Evolutionary conservation across 495 filamentous ascomycete species (phyloP).

Genomic region (Umbilicaria muhlenbergii): DNA sequence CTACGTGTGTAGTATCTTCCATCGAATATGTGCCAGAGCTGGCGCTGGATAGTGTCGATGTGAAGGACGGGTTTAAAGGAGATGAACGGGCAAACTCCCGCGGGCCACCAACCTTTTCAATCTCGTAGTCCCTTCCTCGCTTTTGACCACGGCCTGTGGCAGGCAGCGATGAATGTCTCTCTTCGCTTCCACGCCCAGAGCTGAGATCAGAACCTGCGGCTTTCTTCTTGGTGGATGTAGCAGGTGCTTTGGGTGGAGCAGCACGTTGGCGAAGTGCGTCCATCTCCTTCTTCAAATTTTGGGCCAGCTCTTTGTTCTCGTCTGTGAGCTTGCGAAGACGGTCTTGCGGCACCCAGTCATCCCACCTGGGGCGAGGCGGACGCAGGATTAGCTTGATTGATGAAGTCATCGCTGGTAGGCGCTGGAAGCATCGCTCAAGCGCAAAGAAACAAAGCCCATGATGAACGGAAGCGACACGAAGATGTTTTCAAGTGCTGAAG

Average conservation of each 20-base stretch:
- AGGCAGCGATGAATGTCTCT: slow-evolving; percentile 53
- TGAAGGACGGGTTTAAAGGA: no score
- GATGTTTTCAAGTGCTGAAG: no score
- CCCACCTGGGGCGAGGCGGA: slow-evolving; percentile 46
- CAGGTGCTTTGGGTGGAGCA: slow-evolving; percentile 22
- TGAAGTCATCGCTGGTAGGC: not conserved
- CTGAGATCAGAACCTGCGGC: slow-evolving; percentile 56
- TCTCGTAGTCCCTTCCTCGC: slow-evolving; percentile 62
- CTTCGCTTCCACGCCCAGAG: slow-evolving; percentile 75
- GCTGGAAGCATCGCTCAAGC: not conserved
- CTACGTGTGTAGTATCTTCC: no score
- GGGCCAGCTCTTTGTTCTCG: slow-evolving; percentile 80
- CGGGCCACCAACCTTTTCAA: slow-evolving; percentile 57
- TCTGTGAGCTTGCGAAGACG: slow-evolving; percentile 87
- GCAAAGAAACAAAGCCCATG: no score
- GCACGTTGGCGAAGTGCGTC: slow-evolving; percentile 25
- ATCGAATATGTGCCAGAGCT: no score
- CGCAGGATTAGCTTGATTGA: not conserved
- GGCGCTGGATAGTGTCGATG: no score
- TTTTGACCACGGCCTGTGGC: slow-evolving; percentile 51
- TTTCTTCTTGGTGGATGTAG: slow-evolving; percentile 39
- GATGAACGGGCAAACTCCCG: no score
- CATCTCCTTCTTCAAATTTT: slow-evolving; percentile 44
- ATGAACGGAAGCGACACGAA: no score
- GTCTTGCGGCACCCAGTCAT: slow-evolving; percentile 95